These are phyloP conservation scores for Tolypocladium cylindrosporum DNA, from an alignment of 2,329 filamentous ascomycete genomes.

Conservation along the genomic window DNA sequence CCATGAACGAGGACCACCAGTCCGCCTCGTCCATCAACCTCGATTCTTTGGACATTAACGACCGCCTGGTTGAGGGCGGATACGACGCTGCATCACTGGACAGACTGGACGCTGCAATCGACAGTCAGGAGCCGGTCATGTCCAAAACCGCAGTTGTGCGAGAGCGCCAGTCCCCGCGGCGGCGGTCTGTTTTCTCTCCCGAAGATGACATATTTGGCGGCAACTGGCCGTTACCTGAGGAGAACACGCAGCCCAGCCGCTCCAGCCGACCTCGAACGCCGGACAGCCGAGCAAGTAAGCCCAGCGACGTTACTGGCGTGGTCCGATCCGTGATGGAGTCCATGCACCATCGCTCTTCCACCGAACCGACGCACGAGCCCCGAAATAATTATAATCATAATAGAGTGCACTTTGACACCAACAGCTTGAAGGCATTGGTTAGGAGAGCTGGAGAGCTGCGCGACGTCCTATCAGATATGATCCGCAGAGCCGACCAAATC, in stretches of 20 bases:
- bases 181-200: slow-evolving; percentile 53
- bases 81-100: slow-evolving; percentile 37
- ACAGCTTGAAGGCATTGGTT: slow-evolving; percentile 56
- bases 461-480: slow-evolving; percentile 47
- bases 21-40: slow-evolving; percentile 28
- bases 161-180: slow-evolving; percentile 40
- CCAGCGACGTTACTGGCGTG: slow-evolving; percentile 35
- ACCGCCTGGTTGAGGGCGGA: slow-evolving; percentile 34
- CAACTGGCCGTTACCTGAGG: slow-evolving; percentile 33
- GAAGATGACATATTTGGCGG: slow-evolving; percentile 58
- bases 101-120: slow-evolving; percentile 30
- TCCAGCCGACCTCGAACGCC: slow-evolving; percentile 32
- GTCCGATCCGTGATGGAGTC: slow-evolving; percentile 54
- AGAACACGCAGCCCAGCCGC: slow-evolving; percentile 21
- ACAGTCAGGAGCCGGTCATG: slow-evolving; percentile 30
- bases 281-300: slow-evolving; percentile 21
- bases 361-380: slow-evolving; percentile 25
- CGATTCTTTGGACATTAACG: slow-evolving; percentile 29
- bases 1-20: slow-evolving; percentile 24
- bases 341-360: slow-evolving; percentile 37
- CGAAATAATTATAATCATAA: slow-evolving; percentile 31
- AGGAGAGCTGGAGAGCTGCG: slow-evolving; percentile 51
- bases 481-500: slow-evolving; percentile 49
- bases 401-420: slow-evolving; percentile 55
- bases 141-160: slow-evolving; percentile 43